These are phyloP conservation scores for Maudiozyma saulgeensis DNA, from an alignment of 805 yeast genomes.

Conservation along the genomic window DNA sequence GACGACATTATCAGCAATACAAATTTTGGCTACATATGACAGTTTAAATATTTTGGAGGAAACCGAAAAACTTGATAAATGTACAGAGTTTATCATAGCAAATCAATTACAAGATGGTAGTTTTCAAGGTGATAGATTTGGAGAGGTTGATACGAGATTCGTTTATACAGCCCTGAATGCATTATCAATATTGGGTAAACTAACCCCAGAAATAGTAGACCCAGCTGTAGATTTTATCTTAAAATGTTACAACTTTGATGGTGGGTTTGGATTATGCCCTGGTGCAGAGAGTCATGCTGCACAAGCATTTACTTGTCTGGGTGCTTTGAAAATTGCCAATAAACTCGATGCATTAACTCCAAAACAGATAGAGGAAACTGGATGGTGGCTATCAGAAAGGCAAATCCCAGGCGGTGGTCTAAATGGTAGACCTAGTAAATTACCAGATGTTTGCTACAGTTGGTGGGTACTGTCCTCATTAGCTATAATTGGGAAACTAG, in stretches of 20 bases:
- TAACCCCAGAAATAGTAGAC: constrained; percentile 46
- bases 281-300: constrained; percentile 96
- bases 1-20: constrained; percentile 80
- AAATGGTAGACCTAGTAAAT: constrained; percentile 91
- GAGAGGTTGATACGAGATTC: constrained; percentile 89
- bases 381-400: constrained; percentile 87
- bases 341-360: constrained; percentile 39
- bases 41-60: constrained; percentile 37
- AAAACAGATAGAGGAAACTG: constrained; percentile 38
- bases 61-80: constrained; percentile 22
- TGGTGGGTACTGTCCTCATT: constrained; percentile 93
- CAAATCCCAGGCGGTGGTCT: constrained; percentile 83
- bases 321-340: constrained; percentile 60
- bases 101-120: constrained; percentile 48
- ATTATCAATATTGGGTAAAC: constrained; percentile 55
- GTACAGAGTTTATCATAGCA: constrained; percentile 31
- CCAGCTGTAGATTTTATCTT: constrained; percentile 58
- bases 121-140: constrained; percentile 82
- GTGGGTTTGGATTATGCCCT: constrained; percentile 88
- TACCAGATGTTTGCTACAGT: constrained; percentile 95
- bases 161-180: constrained; percentile 74
- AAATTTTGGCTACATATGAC: constrained; percentile 60
- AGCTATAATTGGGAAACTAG: constrained; percentile 51
- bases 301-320: constrained; percentile 80
- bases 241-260: constrained; percentile 82